Evolutionary conservation across 352 stramenopile genomes (phyloP).

Genomic region (Hyaloperonospora brassicae): DNA sequence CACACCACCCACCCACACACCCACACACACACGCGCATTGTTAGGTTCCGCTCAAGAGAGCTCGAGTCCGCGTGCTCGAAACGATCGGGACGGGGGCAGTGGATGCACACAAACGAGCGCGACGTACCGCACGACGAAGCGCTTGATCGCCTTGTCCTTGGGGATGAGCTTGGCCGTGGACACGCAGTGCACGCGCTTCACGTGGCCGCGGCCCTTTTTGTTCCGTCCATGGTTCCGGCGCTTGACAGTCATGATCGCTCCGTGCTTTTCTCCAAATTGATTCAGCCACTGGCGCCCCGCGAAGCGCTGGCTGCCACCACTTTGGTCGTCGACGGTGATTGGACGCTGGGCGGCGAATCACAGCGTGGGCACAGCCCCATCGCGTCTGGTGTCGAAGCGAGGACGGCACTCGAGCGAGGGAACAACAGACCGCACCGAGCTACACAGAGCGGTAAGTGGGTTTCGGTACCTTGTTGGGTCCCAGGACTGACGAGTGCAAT

Average conservation of each 20-base stretch:
- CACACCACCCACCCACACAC: too few species aligned
- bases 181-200: slow-evolving; percentile 97
- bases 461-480: too few species aligned
- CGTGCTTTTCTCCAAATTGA: slow-evolving; percentile 86
- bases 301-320: slow-evolving; percentile 43
- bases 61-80: too few species aligned
- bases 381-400: too few species aligned
- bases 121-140: slow-evolving; percentile 86
- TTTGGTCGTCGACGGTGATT: slow-evolving; percentile 31
- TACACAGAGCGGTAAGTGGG: too few species aligned
- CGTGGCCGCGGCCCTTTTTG: slow-evolving; percentile 98
- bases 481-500: too few species aligned
- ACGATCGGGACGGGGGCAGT: too few species aligned
- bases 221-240: slow-evolving; percentile 97
- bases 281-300: slow-evolving; percentile 22
- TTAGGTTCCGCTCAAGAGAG: too few species aligned
- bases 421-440: background rate
- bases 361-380: background rate
- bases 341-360: slow-evolving; percentile 27
- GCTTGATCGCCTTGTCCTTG: slow-evolving; percentile 93
- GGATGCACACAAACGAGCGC: background rate
- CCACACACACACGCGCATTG: too few species aligned
- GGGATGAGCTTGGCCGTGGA: slow-evolving; percentile 98
- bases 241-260: slow-evolving; percentile 97
- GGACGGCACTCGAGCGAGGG: slow-evolving; percentile 6